Evolutionary conservation across 257 asterid genomes (phyloP).

Genomic region (Solanum tacnaense): DNA sequence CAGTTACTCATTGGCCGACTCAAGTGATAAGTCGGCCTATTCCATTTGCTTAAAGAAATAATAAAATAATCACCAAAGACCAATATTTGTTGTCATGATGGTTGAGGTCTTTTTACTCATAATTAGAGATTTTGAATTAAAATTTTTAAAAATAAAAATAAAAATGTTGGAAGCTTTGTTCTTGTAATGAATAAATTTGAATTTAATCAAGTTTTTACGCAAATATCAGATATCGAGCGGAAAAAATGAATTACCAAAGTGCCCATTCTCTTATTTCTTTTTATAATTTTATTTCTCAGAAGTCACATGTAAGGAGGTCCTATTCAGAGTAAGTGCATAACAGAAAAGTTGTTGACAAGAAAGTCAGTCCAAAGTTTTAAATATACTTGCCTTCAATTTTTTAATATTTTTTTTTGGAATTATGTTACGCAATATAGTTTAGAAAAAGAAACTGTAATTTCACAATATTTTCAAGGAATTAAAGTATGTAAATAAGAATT

Average conservation of each 20-base stretch:
- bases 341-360: conserved; percentile 1
- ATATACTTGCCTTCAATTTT: neutral
- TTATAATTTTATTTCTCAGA: neutral
- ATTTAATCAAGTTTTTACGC: fast-evolving
- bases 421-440: neutral
- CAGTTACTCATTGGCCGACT: neutral
- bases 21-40: neutral
- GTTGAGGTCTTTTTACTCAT: fast-evolving
- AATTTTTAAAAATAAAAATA: neutral
- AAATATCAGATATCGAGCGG: neutral
- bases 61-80: neutral
- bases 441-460: neutral
- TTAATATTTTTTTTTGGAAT: neutral
- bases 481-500: neutral
- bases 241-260: neutral
- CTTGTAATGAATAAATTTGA: no score
- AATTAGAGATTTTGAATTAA: neutral
- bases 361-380: neutral
- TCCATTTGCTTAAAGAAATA: neutral
- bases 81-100: neutral
- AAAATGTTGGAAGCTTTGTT: neutral
- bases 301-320: neutral
- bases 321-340: neutral
- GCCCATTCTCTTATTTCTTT: neutral
- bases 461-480: no score